Percentiles rank a stretch among this genome's conserved stretches.
Conservation (phyloP, 1,284 basidiomycete genomes). For the Cryptococcus wingfieldii region DNA sequence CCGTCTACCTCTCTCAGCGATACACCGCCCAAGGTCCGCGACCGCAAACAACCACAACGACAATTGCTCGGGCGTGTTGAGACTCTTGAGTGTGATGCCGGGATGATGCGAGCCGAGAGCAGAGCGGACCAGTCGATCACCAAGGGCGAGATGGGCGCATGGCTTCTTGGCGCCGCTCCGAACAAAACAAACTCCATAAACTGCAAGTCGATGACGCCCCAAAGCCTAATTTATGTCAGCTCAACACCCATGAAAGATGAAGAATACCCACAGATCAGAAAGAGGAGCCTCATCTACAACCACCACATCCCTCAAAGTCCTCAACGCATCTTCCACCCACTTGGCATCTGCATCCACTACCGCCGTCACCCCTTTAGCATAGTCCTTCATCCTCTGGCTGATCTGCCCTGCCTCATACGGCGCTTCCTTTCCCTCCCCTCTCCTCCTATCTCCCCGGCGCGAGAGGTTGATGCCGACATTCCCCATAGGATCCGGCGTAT, state of each 20-base stretch:
- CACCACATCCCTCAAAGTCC: constrained; percentile 17
- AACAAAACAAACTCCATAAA: constrained; percentile 22
- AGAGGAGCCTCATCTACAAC: constrained; percentile 22
- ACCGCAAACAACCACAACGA: constrained; percentile 25
- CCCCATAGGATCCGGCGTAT: neutral
- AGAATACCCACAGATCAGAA: constrained; percentile 21
- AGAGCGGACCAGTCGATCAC: constrained; percentile 23
- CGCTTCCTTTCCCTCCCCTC: neutral
- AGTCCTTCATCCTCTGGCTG: constrained; percentile 17
- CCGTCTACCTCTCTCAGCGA: constrained; percentile 23
- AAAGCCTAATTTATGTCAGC: constrained; percentile 13
- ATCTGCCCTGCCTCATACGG: constrained; percentile 6
- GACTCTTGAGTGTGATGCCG: constrained; percentile 12
- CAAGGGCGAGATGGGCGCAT: constrained; percentile 28
- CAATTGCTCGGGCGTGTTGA: constrained; percentile 21
- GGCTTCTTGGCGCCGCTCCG: constrained; percentile 26
- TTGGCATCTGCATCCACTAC: constrained; percentile 28
- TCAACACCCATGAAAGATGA: neutral
- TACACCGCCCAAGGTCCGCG: constrained; percentile 29
- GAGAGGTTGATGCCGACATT: neutral
- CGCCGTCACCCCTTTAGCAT: constrained; percentile 27
- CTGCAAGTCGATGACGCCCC: constrained; percentile 33
- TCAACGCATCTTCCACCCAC: constrained; percentile 31
- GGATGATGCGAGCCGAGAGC: constrained; percentile 18
- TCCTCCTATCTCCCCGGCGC: neutral